Conservation (phyloP, 768 basidiomycete genomes). For the Hypholoma sublateritium region DNA sequence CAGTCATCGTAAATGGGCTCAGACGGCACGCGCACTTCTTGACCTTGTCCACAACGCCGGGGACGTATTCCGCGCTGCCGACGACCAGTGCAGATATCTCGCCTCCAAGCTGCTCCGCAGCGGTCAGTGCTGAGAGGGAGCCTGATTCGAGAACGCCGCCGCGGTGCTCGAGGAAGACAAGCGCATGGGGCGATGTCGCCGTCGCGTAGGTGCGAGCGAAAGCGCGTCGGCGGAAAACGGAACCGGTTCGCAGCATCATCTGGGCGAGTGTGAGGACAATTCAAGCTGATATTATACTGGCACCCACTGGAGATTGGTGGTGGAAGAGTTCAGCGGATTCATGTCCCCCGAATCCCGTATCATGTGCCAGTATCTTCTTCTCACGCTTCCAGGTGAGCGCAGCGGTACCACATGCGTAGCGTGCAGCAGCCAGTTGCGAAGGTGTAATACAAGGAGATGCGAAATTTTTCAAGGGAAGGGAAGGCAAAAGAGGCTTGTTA, state of each 20-base stretch:
- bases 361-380: neutral
- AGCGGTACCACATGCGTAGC: no score
- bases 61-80: slow-evolving; percentile 68
- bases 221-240: slow-evolving; percentile 22
- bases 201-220: slow-evolving; percentile 57
- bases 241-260: slow-evolving; percentile 28
- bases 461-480: neutral
- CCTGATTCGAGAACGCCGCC: slow-evolving; percentile 79
- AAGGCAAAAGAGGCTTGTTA: neutral
- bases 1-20: slow-evolving; percentile 9
- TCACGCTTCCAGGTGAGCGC: neutral
- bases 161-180: slow-evolving; percentile 90
- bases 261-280: neutral
- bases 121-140: slow-evolving; percentile 88
- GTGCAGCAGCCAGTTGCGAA: no score
- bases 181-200: slow-evolving; percentile 62
- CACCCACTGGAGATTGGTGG: no score
- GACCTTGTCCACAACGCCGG: slow-evolving; percentile 64
- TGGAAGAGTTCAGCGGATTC: neutral
- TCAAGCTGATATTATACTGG: neutral
- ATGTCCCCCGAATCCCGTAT: neutral
- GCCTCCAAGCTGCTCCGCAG: slow-evolving; percentile 84
- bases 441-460: no score
- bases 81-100: slow-evolving; percentile 79
- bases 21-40: slow-evolving; percentile 59